Evolutionary conservation across 2,329 filamentous ascomycete species (phyloP), one percentile per base, ranked within the genome.

Genomic region (Epichloe typhina): DNA sequence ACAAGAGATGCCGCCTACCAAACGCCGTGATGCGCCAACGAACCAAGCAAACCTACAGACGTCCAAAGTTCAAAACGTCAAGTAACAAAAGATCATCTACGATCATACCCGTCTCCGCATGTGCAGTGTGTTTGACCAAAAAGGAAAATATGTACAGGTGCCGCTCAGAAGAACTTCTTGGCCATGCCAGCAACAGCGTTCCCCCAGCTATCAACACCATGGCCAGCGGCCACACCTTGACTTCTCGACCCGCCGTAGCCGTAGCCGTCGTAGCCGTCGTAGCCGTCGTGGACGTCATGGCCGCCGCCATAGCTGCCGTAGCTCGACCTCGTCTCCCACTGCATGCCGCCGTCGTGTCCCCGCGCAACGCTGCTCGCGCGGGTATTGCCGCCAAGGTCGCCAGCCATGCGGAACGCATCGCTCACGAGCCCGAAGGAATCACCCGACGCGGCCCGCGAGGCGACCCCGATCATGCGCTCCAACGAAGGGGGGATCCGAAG

Each of bases 401-500:
- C 66, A 5, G 74, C 75, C 72, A 80, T 74, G 58, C 72, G 69
- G 50, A 79, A 69, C 42, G 77, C 77, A 59, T 80, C 76, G 55
- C 73, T 68, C 39, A 79, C 70, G 33, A 79, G 63, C 15, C 77
- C 75, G 33, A 72, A 56, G 7, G 69, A 65, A 55, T 72, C 72
- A 45, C 75, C 73, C 2, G 67, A 62, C 45, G 71, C 72, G 46
- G 74, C 74, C 48, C 68, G 69, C 11, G 69, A 72, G 42, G 76
- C 77, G 52, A 76, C 57, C 56, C 76, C 77, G 36, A 83, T 64
- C 72, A 80, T 71, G 60, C 73, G 71, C 68, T 81, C 74, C 53
- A 89, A 62, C 12, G 73, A 68, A 5, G 74, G 72, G 1, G 90
- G 90, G 56, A 95, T 67, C 55, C 83, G 76, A 54, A 97, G 73